Base-by-base conservation (phyloP, 2,329 filamentous ascomycete species). In the Sphaerulina vaccinii region DNA sequence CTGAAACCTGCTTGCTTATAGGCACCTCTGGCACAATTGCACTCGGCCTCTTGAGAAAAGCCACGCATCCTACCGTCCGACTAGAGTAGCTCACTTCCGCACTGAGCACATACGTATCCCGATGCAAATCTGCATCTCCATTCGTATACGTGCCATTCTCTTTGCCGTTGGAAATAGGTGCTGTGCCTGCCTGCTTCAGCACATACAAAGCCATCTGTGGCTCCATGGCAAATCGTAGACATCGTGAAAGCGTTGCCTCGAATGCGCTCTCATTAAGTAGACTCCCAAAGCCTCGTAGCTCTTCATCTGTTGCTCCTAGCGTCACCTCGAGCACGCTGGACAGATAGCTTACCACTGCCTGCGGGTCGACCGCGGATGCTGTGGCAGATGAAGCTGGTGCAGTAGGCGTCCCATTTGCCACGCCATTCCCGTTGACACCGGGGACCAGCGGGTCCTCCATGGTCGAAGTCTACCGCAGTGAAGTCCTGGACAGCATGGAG, bases 141-240 rank as follows among this genome's bases (percentile, higher is more conserved):
- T 66, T 64, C 16, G 58, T 72, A 13, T 71, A 63, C 23, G 43
- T 38, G 38, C 75, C 79, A 57, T 82, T 78, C 49, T 79, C 70
- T 42, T 80, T 76, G 18, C 27, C 36, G 21, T 47, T 36, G 15
- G 48, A 10, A 22, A 16, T 29, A 15, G 39, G 23, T 10, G 77
- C 76, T 58, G 48, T 79, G 75, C 47, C 44, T 10, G 80, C 47
- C 51, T 92, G 89, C 73, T 96, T 96, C 69, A 93, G 87, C 58
- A 96, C 86, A 73, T 97, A 97, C 58, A 99, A 77, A 49, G 87
- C 90, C 57, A 86, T 84, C 73, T 96, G 90, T 52, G 87, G 80
- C 72, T 99, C 95, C 56, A 85, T 84, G 52, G 90, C 90, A 72
- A 97, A 97, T 64, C 91, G 86, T 61, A 84, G 84, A 72, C 92